Evolutionary conservation across 179 eudicot genomes (phyloP).

Genomic region (Corrigiola litoralis): DNA sequence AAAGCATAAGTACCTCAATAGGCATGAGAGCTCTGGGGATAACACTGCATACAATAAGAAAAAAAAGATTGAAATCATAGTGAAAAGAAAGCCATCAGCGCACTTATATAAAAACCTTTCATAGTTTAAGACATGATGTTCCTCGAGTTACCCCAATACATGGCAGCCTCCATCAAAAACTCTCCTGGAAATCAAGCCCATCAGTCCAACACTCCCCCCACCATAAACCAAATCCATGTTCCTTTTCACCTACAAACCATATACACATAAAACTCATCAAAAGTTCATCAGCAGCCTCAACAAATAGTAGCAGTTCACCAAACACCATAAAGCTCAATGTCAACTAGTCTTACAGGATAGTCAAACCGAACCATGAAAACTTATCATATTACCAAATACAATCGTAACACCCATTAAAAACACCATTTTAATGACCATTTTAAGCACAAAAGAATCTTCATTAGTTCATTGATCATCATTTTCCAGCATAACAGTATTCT

Average conservation of each 20-base stretch:
- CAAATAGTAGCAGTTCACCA: constrained; percentile 11
- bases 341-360: background rate
- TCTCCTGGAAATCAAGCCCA: constrained; percentile 83
- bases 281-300: background rate
- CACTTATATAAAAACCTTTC: background rate
- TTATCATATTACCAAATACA: too few species aligned
- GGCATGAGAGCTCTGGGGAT: constrained; percentile 93
- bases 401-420: background rate
- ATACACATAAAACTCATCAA: background rate
- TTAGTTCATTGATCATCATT: too few species aligned
- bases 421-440: too few species aligned
- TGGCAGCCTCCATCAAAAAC: constrained; percentile 80
- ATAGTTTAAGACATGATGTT: background rate
- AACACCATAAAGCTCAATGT: constrained; percentile 11
- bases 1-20: constrained; percentile 62
- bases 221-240: constrained; percentile 93
- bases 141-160: constrained; percentile 80
- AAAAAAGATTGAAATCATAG: constrained; percentile 4
- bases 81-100: background rate
- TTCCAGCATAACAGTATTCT: too few species aligned
- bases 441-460: too few species aligned
- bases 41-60: constrained; percentile 52
- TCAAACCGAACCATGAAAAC: too few species aligned
- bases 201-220: constrained; percentile 94
- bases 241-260: constrained; percentile 58